Base-by-base conservation (phyloP, 331 rosid species). In the Saraca asoca region DNA sequence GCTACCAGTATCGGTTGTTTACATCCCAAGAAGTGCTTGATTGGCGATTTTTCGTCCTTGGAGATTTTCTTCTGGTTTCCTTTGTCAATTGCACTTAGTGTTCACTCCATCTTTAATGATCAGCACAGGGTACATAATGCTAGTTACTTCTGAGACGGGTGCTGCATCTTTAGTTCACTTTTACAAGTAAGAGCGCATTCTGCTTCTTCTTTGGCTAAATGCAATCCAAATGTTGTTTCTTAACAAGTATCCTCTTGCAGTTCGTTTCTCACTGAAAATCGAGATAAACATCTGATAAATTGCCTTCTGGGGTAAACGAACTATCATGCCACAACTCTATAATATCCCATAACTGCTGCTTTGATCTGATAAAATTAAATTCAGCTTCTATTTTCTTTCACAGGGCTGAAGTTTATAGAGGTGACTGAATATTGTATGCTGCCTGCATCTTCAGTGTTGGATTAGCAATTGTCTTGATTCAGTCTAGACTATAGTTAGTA, bases 1-100 rank as follows among this genome's bases (percentile, higher is more conserved):
- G 95, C 87, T 89, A 85, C 90, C 86, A 83, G 64, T 79, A 78
- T 79, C 87, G 81, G 49, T 83, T 88, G 77, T 76, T 91, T 68
- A 87, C 96, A 45, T 90, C 90, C 87, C 97, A 94, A 80, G 96
- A 90, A 94, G 95, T 94, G 75, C 99, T 90, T 80, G 92, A 94
- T 82, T 90, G 97, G 97, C 90, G 95, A 82, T 82, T 81, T 79
- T 86, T 86, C 69, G 60, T 86, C 77, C 74, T 86, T 75, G 99
- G 97, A 79, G 79, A 85, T 81, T 94, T 94, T 85, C 91, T 88
- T 88, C 81, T 84, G 83, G 95, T 88, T 83, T 88, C 99, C 71
- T 90, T 85, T 78, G 97, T 90, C 73, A 94, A 94, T 80, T 85
- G 95, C 87, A 94, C 99, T 82, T 94, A 94, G 95, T 80, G 82